These are phyloP conservation scores for Monosporozyma solicola DNA, from an alignment of 805 yeast genomes.

Conservation along the genomic window DNA sequence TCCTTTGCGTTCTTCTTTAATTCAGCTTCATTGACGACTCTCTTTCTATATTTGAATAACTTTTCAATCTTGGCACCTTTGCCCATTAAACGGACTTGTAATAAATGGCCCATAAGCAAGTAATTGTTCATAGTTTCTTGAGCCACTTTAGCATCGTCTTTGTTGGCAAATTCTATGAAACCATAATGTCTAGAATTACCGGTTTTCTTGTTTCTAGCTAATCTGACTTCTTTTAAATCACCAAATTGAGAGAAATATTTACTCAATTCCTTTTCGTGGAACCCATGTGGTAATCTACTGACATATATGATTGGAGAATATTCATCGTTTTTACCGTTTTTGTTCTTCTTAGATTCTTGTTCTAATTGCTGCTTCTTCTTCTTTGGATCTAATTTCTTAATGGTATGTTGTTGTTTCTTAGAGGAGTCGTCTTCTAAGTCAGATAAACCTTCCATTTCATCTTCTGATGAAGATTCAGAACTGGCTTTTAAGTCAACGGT, in stretches of 20 bases:
- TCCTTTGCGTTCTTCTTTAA: slow-evolving; percentile 26
- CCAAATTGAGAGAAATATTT: slow-evolving; percentile 90
- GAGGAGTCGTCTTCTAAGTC: slow-evolving; percentile 21
- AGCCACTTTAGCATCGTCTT: slow-evolving; percentile 77
- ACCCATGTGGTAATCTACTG: slow-evolving; percentile 89
- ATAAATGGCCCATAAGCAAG: slow-evolving; percentile 74
- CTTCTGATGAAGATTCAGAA: neutral
- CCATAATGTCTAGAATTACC: slow-evolving; percentile 91
- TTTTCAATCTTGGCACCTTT: slow-evolving; percentile 39
- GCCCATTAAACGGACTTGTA: slow-evolving; percentile 51
- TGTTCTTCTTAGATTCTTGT: slow-evolving; percentile 11
- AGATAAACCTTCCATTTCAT: slow-evolving; percentile 16
- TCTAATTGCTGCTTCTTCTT: slow-evolving; percentile 11
- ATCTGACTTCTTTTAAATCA: slow-evolving; percentile 61
- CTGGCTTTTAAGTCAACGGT: slow-evolving; percentile 15
- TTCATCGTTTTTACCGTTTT: slow-evolving; percentile 17
- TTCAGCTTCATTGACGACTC: slow-evolving; percentile 25
- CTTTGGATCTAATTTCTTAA: slow-evolving; percentile 24
- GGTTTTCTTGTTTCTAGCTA: slow-evolving; percentile 82
- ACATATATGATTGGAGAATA: slow-evolving; percentile 70
- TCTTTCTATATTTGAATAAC: slow-evolving; percentile 30
- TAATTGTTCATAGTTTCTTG: slow-evolving; percentile 96
- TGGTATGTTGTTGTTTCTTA: slow-evolving; percentile 22
- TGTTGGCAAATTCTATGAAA: slow-evolving; percentile 69
- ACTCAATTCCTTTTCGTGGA: slow-evolving; percentile 67